Evolutionary conservation across 148 eudicot genomes (phyloP).

Genomic region (Camellia sinensis): DNA sequence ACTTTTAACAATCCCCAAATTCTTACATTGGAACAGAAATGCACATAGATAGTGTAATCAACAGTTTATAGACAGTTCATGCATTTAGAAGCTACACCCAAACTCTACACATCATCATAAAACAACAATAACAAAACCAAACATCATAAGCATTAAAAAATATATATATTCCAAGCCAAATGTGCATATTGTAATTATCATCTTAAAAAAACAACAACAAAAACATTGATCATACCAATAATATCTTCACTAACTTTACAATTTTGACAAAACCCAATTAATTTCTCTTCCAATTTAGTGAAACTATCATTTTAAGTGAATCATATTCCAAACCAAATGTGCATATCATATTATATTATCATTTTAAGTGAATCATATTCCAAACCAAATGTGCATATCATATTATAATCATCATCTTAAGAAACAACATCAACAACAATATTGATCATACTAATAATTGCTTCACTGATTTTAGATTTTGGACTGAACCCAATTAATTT

Average conservation of each 20-base stretch:
- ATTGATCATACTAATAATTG: too few relatives aligned
- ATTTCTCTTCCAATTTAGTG: not conserved
- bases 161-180: too few relatives aligned
- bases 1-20: not conserved
- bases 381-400: too few relatives aligned
- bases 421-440: too few relatives aligned
- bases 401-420: too few relatives aligned
- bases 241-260: not conserved
- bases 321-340: too few relatives aligned
- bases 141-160: not conserved
- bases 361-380: too few relatives aligned
- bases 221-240: not conserved
- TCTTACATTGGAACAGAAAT: not conserved
- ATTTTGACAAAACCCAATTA: not conserved
- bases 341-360: too few relatives aligned
- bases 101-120: not conserved
- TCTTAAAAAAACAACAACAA: too few relatives aligned
- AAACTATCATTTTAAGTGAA: not conserved
- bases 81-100: not conserved
- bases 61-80: not conserved
- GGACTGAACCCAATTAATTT: too few relatives aligned
- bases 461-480: too few relatives aligned
- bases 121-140: slow-evolving; percentile 1
- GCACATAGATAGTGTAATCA: not conserved
- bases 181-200: too few relatives aligned